Conservation (phyloP, 345 rosid genomes). For the Geranium rotundifolium region DNA sequence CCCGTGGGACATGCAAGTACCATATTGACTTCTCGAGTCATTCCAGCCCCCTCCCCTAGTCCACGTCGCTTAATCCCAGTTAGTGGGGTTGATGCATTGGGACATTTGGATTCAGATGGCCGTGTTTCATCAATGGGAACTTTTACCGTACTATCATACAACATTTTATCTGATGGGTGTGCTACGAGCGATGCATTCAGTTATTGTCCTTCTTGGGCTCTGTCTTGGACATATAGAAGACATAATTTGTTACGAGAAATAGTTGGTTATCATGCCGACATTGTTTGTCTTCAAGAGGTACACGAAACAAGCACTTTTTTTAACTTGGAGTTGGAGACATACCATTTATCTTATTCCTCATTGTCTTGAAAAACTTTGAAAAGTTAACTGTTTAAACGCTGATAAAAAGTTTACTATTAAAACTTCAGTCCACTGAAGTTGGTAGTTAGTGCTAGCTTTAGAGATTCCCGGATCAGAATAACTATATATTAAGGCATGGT, state of each 20-base stretch:
- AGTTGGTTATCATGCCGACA: conserved; percentile 84
- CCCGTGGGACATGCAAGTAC: conserved; percentile 57
- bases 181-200: conserved; percentile 74
- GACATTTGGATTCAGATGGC: conserved; percentile 60
- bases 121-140: conserved; percentile 59
- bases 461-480: too few relatives aligned
- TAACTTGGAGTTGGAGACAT: background rate
- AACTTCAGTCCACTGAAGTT: too few relatives aligned
- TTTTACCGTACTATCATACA: conserved; percentile 87
- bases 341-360: background rate
- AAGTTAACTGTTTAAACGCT: too few relatives aligned
- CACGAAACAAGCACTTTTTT: background rate
- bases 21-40: conserved; percentile 74
- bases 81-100: conserved; percentile 47
- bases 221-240: conserved; percentile 91
- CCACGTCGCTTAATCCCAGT: conserved; percentile 82
- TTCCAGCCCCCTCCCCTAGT: conserved; percentile 93
- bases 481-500: too few relatives aligned
- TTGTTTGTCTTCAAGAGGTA: conserved; percentile 98
- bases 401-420: too few relatives aligned
- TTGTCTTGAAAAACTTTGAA: too few relatives aligned
- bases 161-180: conserved; percentile 70
- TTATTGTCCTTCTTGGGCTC: conserved; percentile 97
- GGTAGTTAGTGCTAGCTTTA: too few relatives aligned
- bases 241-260: conserved; percentile 88